Percentiles rank a stretch among this genome's conserved stretches.
Conservation (phyloP, 257 asterid genomes). For the Gentiana macrophylla region DNA sequence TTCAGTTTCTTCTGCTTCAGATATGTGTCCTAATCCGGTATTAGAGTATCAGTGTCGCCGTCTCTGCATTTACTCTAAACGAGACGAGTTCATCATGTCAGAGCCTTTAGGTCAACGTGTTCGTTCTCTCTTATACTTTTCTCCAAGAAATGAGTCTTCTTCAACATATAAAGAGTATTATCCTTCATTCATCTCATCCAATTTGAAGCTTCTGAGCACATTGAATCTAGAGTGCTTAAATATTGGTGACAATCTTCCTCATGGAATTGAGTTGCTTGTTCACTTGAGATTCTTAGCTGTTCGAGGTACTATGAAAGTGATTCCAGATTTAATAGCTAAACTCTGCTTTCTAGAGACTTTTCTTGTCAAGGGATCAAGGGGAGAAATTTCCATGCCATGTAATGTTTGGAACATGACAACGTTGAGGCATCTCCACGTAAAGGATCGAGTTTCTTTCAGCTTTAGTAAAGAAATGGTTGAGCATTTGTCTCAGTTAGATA, state of each 20-base stretch:
- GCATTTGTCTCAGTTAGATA: neutral
- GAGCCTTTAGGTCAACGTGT: neutral
- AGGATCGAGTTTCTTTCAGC: neutral
- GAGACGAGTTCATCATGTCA: no score
- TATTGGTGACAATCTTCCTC: neutral
- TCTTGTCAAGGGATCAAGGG: constrained; percentile 4
- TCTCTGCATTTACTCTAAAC: no score
- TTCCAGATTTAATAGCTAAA: constrained; percentile 1
- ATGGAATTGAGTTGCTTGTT: neutral
- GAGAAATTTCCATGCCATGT: neutral
- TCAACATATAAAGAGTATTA: neutral
- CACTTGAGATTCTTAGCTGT: constrained; percentile 3
- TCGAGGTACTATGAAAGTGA: neutral
- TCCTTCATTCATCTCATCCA: neutral
- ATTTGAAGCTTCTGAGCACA: constrained; percentile 7
- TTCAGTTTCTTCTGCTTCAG: neutral
- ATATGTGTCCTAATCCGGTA: no score
- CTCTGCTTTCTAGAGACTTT: constrained; percentile 3
- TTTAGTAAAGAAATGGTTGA: neutral
- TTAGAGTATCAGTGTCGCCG: neutral
- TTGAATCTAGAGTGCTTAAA: constrained; percentile 6
- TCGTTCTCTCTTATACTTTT: constrained; percentile 1
- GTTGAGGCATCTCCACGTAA: constrained; percentile 6
- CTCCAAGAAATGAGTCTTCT: neutral
- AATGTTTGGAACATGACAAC: constrained; percentile 4